Base-by-base conservation (phyloP, 352 stramenopile species). In the Pythium pyrilobum region DNA sequence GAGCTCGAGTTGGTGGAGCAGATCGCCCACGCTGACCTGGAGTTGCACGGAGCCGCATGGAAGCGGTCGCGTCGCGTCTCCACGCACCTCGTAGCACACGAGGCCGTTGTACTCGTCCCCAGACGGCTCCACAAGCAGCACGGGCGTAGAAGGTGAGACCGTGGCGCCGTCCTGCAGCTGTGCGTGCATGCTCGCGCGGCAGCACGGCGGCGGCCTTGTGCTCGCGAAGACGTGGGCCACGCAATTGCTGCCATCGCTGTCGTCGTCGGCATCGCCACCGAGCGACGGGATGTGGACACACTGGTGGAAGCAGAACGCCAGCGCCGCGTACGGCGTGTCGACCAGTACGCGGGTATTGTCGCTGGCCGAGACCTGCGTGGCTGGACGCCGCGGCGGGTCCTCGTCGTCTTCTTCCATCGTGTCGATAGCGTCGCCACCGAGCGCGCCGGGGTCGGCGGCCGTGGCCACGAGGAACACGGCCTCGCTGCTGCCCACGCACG, bases 381-480 rank as follows among this genome's bases (percentile, higher is more conserved):
- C 28, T 50, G 31, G 20, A 50, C 9, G 18, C n/a, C 29, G 29
- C 16, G 28, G n/a, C 9, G 49, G 15, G 5, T 64, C 25, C 37
- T 45, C 13, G 31, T 44, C 25, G 12, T 38, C 15, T 11, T 56
- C 28, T 18, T 59, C 48, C 11, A 32, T 63, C 6, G 52, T 38
- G 28, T 59, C 60, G 2, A 69, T 52, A 0, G 23, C 32, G 7
- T 60, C 37, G 27, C 56, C 38, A 32, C 5, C 45, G 3, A 40
- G 20, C 11, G 36, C 38, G 7, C 8, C 42, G 5, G 16, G 42
- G 3, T 21, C 45, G 12, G 45, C 61, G 13, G 61, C 42, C 3
- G 50, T 75, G 18, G 67, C 49, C 6, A 70, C 52, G 5, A 89
- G 56, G 40, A 87, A 89, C 10, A 77, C 42, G 44, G 85, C 69